phyloP scores from a whole-genome alignment of 2,329 filamentous ascomycete genomes.

The Neospermospora avenae region DNA sequence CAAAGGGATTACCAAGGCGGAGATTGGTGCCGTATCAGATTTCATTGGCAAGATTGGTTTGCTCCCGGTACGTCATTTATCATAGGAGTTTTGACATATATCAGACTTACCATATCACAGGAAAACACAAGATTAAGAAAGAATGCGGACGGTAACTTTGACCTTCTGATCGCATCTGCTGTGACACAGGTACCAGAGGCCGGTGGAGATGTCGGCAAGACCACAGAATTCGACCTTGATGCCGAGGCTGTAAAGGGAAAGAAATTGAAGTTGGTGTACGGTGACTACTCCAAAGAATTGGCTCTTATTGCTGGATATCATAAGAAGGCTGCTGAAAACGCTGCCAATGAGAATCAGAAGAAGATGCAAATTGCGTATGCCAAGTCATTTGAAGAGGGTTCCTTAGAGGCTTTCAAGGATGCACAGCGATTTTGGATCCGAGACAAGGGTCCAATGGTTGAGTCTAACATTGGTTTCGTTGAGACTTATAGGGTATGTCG shows the following conservation, averaged over 20 bases:
- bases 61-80: slow-evolving; percentile 43
- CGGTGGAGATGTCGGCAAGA: slow-evolving; percentile 67
- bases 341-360: slow-evolving; percentile 71
- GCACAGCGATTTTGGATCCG: slow-evolving; percentile 79
- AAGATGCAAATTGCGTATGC: slow-evolving; percentile 72
- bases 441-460: slow-evolving; percentile 76
- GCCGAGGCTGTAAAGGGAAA: slow-evolving; percentile 62
- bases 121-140: slow-evolving; percentile 78
- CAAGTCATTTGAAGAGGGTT: slow-evolving; percentile 71
- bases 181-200: slow-evolving; percentile 54
- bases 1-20: slow-evolving; percentile 67
- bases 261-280: slow-evolving; percentile 68
- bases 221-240: slow-evolving; percentile 56
- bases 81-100: not conserved
- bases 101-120: slow-evolving; percentile 21
- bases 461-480: slow-evolving; percentile 76
- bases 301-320: slow-evolving; percentile 63
- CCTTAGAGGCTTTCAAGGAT: slow-evolving; percentile 74
- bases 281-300: slow-evolving; percentile 73
- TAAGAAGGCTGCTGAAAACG: slow-evolving; percentile 64
- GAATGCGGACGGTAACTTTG: slow-evolving; percentile 59
- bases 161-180: slow-evolving; percentile 72
- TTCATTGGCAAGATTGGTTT: slow-evolving; percentile 71
- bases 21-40: slow-evolving; percentile 69
- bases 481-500: slow-evolving; percentile 64